phyloP scores from a whole-genome alignment of 768 basidiomycete genomes.

The Pisolithus albus region DNA sequence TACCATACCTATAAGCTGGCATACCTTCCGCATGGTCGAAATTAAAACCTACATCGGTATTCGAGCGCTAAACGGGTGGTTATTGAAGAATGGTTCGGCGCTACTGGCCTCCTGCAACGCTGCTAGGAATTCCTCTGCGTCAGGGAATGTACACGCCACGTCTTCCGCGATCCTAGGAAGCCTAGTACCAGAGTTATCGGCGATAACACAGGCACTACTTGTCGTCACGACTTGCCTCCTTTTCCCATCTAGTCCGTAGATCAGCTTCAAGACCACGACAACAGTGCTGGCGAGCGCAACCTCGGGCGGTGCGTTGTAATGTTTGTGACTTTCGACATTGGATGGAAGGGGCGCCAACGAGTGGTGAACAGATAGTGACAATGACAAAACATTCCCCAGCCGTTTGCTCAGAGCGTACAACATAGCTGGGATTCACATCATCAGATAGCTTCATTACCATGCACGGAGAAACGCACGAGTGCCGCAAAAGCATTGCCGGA shows the following conservation, averaged over 20 bases:
- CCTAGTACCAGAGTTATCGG: conserved; percentile 27
- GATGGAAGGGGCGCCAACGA: conserved; percentile 40
- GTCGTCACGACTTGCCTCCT: conserved; percentile 38
- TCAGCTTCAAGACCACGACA: conserved; percentile 74
- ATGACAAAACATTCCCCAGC: conserved; percentile 45
- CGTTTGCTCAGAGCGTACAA: conserved; percentile 61
- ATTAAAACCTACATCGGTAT: conserved; percentile 38
- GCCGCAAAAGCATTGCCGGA: conserved; percentile 54
- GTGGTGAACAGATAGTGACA: conserved; percentile 56
- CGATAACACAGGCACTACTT: neutral
- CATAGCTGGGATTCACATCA: conserved; percentile 34
- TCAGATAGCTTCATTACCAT: neutral
- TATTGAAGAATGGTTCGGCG: conserved; percentile 24
- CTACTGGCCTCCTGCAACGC: conserved; percentile 34
- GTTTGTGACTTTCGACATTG: conserved; percentile 32
- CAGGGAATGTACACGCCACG: conserved; percentile 54
- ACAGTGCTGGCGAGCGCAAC: conserved; percentile 50
- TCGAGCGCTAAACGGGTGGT: conserved; percentile 37
- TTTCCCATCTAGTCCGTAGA: conserved; percentile 75
- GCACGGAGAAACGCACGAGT: conserved; percentile 53
- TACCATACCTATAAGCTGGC: conserved; percentile 21
- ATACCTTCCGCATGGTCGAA: conserved; percentile 3
- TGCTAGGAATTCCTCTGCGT: conserved; percentile 41
- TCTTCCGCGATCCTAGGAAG: conserved; percentile 42
- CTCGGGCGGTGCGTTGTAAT: conserved; percentile 66